A percentile compares a stretch with the other conserved stretches of the same genome.
Evolutionary conservation across 345 rosid genomes (phyloP).

Genomic region (Pseudoturritis turrita): DNA sequence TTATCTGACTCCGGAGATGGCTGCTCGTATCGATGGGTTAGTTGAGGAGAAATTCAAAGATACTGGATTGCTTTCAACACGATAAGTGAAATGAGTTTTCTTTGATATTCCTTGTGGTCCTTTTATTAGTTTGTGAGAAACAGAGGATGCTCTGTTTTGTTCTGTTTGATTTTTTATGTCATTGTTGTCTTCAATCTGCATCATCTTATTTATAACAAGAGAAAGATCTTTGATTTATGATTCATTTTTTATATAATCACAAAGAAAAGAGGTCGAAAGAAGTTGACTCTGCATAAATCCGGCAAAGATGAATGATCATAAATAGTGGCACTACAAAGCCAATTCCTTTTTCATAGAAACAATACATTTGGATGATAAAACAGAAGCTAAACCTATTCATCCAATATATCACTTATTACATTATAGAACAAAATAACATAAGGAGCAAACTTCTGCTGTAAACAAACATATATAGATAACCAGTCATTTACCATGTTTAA

Average conservation of each 20-base stretch:
- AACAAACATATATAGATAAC: too few species aligned
- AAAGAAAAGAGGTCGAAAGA: too few species aligned
- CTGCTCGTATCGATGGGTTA: background rate
- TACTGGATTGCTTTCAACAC: slow-evolving; percentile 28
- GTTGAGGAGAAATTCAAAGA: slow-evolving; percentile 31
- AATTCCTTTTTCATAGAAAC: background rate
- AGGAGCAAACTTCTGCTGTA: too few species aligned
- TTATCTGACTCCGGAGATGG: background rate
- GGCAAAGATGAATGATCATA: background rate
- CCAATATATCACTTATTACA: too few species aligned
- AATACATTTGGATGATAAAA: too few species aligned
- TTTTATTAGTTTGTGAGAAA: background rate
- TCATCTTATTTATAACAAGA: slow-evolving; percentile 10
- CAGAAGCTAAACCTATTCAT: too few species aligned
- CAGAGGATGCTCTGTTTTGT: slow-evolving; percentile 28
- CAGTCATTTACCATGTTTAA: too few species aligned
- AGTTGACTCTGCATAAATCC: too few species aligned
- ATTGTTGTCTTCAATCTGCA: background rate
- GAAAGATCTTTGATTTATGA: slow-evolving; percentile 7
- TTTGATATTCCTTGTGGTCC: background rate
- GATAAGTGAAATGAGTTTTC: background rate
- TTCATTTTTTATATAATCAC: too few species aligned
- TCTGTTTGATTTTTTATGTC: background rate
- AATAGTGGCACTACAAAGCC: background rate
- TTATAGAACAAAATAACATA: too few species aligned